Evolutionary conservation across 2,329 filamentous ascomycete genomes (phyloP), one percentile per base, ranked within the genome.

Genomic region (Colletotrichum orchidophilum): DNA sequence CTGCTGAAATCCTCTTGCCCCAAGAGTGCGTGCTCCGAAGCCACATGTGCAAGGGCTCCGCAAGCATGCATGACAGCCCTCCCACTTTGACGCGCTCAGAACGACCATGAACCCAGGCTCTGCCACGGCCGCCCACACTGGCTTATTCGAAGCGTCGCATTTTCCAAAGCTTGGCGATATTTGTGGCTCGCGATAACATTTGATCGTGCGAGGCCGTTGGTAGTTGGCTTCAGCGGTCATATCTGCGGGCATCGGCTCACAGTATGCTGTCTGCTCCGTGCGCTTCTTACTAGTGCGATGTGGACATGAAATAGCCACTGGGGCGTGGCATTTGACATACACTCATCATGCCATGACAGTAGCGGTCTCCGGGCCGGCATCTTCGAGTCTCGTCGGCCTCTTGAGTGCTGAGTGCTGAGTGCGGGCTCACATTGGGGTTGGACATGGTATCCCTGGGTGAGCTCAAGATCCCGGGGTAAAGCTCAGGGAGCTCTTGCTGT

Each of bases 11-110:
- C 54, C 18, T 62, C 63, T 55, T 66, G 33, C 60, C 65, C 50
- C 66, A 64, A 61, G 50, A 72, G 66, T 35, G 61, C 55, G 35
- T 72, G 66, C 70, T 62, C 70, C 70, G 54, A 72, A 65, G 54
- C 66, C 60, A 72, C 60, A 65, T 52, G 26, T 39, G 61, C 52
- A 39, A 59, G 15, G 60, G 55, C 49, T 58, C 70, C 66, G 67
- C 67, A 55, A 35, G 46, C 35, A 29, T 57, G 70, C 70, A 72
- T 64, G 29, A 31, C 50, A 18, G 53, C 62, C 39, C 55, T 58
- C 49, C 52, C 52, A 46, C 29, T 33, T 64, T 69, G 66, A 46
- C 66, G 67, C 52, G 29, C 59, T 58, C 57, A 66, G 21, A 61
- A 21, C 52, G 55, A n/a, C 35, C 50, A 49, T 52, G 55, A 42